Evolutionary conservation across 257 asterid species (phyloP).

Genomic region (Solanum pimpinellifolium): DNA sequence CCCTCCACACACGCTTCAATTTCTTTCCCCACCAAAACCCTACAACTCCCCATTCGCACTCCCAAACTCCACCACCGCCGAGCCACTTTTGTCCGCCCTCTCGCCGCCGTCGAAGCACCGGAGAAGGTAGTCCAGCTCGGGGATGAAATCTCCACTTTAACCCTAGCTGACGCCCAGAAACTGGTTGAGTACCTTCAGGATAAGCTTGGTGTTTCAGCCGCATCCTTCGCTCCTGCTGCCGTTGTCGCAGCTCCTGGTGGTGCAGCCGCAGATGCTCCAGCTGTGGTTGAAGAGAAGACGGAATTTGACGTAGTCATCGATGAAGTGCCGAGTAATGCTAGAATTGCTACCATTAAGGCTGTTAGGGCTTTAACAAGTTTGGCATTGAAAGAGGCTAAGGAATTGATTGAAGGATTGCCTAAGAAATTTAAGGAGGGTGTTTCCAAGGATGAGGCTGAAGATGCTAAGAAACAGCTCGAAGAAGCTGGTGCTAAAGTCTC

Average conservation of each 20-base stretch:
- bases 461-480: constrained; percentile 89
- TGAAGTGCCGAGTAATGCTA: constrained; percentile 71
- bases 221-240: constrained; percentile 73
- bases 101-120: constrained; percentile 78
- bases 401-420: constrained; percentile 85
- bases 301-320: constrained; percentile 80
- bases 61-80: constrained; percentile 32
- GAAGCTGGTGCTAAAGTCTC: constrained; percentile 79
- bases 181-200: constrained; percentile 95
- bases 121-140: constrained; percentile 76
- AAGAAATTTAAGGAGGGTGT: constrained; percentile 85
- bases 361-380: constrained; percentile 80
- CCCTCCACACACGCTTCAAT: constrained; percentile 7
- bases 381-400: constrained; percentile 87
- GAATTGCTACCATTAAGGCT: constrained; percentile 77
- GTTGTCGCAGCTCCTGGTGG: constrained; percentile 27
- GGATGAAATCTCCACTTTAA: constrained; percentile 64
- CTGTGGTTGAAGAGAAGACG: constrained; percentile 87
- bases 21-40: constrained; percentile 20
- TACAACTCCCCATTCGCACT: constrained; percentile 25
- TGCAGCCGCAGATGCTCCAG: constrained; percentile 31
- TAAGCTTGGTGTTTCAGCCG: constrained; percentile 90
- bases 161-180: constrained; percentile 89
- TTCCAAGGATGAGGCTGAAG: constrained; percentile 83
- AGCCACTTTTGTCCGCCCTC: constrained; percentile 32